Conservation (phyloP, 2,329 filamentous ascomycete species). For the Aspergillus hortae region DNA sequence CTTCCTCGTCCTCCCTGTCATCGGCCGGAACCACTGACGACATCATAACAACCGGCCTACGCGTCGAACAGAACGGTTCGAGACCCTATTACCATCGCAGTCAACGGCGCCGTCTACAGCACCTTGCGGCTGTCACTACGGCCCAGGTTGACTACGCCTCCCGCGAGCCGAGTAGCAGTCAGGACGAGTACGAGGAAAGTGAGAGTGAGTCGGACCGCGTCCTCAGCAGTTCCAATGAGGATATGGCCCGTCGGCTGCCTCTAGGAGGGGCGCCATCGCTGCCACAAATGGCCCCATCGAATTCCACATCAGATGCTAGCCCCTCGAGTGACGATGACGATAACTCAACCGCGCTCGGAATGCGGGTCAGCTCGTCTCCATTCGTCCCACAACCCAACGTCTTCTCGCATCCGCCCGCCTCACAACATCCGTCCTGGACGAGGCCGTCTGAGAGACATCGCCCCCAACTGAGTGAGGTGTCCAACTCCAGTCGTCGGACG, state of each 20-base stretch:
- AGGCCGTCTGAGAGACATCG: slow-evolving; percentile 46
- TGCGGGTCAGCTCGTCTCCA: slow-evolving; percentile 47
- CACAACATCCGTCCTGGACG: slow-evolving; percentile 39
- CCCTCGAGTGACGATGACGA: slow-evolving; percentile 61
- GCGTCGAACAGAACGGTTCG: slow-evolving; percentile 60
- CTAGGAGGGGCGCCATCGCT: slow-evolving; percentile 17
- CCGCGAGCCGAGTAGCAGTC: slow-evolving; percentile 63
- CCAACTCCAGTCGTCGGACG: slow-evolving; percentile 32
- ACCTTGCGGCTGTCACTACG: slow-evolving; percentile 35
- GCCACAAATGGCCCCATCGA: slow-evolving; percentile 19
- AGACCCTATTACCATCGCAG: slow-evolving; percentile 58
- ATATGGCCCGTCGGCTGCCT: slow-evolving; percentile 35
- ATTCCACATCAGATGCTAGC: slow-evolving; percentile 27
- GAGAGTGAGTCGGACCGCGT: slow-evolving; percentile 81
- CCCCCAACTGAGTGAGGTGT: slow-evolving; percentile 46
- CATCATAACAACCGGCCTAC: slow-evolving; percentile 83
- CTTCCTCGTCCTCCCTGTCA: slow-evolving; percentile 88
- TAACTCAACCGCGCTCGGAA: slow-evolving; percentile 76
- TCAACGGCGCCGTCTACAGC: slow-evolving; percentile 42
- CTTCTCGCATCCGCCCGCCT: slow-evolving; percentile 76
- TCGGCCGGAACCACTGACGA: slow-evolving; percentile 70
- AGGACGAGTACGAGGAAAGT: slow-evolving; percentile 92
- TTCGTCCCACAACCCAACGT: slow-evolving; percentile 91
- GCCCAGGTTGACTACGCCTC: slow-evolving; percentile 39
- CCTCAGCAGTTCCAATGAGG: slow-evolving; percentile 62